These are phyloP conservation scores for Plenodomus biglobosus DNA, from an alignment of 2,329 filamentous ascomycete genomes.

Conservation along the genomic window DNA sequence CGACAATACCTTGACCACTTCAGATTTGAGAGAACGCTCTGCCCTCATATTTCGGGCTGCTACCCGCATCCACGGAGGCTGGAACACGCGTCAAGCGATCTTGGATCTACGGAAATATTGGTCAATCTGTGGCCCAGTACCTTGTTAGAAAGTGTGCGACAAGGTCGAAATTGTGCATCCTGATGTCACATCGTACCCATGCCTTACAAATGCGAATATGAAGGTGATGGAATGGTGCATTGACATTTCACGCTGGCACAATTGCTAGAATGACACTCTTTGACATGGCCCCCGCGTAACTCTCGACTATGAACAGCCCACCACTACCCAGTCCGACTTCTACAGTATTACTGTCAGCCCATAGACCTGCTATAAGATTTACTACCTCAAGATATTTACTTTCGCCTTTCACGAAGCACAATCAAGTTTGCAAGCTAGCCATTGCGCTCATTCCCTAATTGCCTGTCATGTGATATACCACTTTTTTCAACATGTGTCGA, in stretches of 20 bases:
- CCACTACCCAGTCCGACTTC: conserved; percentile 23
- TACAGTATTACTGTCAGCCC: conserved; percentile 25
- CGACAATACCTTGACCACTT: conserved; percentile 1
- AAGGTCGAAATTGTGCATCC: conserved; percentile 34
- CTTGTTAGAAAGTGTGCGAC: conserved; percentile 17
- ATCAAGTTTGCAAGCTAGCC: conserved; percentile 16
- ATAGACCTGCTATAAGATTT: conserved; percentile 25
- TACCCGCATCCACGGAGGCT: conserved; percentile 27
- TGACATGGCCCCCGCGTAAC: conserved; percentile 17
- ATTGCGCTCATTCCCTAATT: conserved; percentile 27
- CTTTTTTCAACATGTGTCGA: conserved; percentile 28
- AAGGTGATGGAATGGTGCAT: conserved; percentile 29
- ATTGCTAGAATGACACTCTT: conserved; percentile 26
- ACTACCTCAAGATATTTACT: conserved; percentile 31
- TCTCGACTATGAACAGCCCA: conserved; percentile 11
- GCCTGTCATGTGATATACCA: conserved; percentile 29
- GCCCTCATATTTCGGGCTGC: conserved; percentile 32
- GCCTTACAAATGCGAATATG: conserved; percentile 36
- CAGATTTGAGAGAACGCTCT: conserved; percentile 19
- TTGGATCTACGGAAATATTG: conserved; percentile 22
- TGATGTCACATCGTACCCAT: conserved; percentile 34
- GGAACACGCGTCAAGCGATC: conserved; percentile 31
- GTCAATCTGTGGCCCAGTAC: conserved; percentile 8
- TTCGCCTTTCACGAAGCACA: conserved; percentile 19
- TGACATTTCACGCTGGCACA: conserved; percentile 37